These are phyloP conservation scores for Talaromyces sp. DNA, from an alignment of 2,329 filamentous ascomycete species.

Conservation along the genomic window DNA sequence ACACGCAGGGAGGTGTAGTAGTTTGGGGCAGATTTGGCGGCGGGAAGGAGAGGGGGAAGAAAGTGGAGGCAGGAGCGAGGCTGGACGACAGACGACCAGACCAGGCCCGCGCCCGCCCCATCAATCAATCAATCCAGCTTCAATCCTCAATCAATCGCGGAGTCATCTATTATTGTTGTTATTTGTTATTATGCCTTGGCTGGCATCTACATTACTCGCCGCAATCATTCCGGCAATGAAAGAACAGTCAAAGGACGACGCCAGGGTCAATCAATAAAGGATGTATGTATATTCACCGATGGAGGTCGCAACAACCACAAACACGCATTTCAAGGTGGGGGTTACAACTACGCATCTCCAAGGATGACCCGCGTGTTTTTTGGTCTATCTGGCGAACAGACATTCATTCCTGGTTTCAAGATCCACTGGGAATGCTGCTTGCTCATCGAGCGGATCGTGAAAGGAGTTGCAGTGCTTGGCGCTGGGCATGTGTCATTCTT, in stretches of 20 bases:
- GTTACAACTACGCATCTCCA: not conserved
- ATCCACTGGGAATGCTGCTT: not conserved
- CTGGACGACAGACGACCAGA: not conserved
- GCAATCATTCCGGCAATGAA: not conserved
- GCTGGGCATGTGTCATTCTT: not conserved
- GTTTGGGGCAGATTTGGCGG: constrained; percentile 8
- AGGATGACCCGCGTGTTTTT: not conserved
- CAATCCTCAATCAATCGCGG: not conserved
- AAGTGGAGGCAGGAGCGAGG: constrained; percentile 6
- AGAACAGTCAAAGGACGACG: too few relatives aligned
- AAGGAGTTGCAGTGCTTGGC: not conserved
- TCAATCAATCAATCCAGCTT: too few relatives aligned
- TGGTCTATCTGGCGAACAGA: not conserved
- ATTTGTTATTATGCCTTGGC: too few relatives aligned
- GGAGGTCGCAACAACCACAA: not conserved
- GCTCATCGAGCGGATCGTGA: not conserved
- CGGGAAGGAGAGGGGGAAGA: constrained; percentile 11
- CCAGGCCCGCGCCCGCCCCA: not conserved
- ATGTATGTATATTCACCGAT: not conserved
- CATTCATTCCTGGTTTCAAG: not conserved
- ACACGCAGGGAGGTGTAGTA: not conserved
- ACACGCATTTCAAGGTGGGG: not conserved
- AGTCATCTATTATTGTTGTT: not conserved
- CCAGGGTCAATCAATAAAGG: not conserved
- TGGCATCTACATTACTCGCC: not conserved